Base-by-base conservation (phyloP, 306 rosid species). In the Canavalia ensiformis region DNA sequence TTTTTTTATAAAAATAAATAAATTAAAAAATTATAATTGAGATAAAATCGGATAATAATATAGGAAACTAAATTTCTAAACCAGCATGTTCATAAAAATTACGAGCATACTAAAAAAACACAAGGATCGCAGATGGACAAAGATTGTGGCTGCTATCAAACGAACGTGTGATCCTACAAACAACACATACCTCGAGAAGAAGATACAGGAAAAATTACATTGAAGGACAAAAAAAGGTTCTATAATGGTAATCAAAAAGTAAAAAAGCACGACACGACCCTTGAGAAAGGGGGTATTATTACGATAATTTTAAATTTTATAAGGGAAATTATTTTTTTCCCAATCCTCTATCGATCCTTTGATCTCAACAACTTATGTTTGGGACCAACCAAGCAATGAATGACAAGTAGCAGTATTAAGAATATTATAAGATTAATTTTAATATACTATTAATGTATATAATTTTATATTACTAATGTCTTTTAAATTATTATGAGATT, bases 111-210 rank as follows among this genome's bases (percentile, higher is more conserved):
- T 35, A 11, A 11, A 60, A 10, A 12, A 6, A 5, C 30, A 60
- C 1, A 35, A 35, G 1, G 11, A 35, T 47, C 49, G 46, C 7
- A 6, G 12, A 1, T 10, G 41, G 52, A 77, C 37, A 37, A 35
- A 76, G 18, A 50, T 64, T 49, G 72, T 52, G 52, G 64, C 64
- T 10, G 46, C 37, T 55, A 59, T 57, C 4, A 31, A 59, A 33
- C 35, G 29, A 76, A 76, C 62, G 52, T 63, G 73, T 52, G 58
- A 76, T 5, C 13, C 73, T 64, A 64, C 73, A 50, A 64, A 64
- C 71, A 74, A 42, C 68, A 56, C 54, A 46, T 5, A 58, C 68
- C 58, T 42, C 6, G 44, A 57, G 68, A 58, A 58, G 18, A 72
- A 72, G 65, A 35, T 25, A 28, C 7, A 5, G 31, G 8, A 1